Percentiles rank a stretch among this genome's conserved stretches.
Evolutionary conservation across 1,284 basidiomycete genomes (phyloP).

Genomic region (Mycosarcoma mackinlayi): DNA sequence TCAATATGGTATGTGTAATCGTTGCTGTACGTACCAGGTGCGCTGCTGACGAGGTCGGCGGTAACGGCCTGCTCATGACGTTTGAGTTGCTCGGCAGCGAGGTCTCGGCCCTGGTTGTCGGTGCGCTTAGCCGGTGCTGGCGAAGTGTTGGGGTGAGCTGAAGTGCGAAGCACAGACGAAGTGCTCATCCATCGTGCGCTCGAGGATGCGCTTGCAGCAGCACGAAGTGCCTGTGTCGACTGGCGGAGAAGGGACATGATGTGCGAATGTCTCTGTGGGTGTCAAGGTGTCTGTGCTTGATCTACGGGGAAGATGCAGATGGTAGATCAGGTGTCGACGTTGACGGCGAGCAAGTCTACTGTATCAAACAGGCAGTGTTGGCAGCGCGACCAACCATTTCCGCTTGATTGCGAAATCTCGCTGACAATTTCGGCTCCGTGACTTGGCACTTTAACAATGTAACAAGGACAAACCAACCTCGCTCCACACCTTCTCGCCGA

Average conservation of each 20-base stretch:
- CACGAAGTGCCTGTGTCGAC: slow-evolving; percentile 45
- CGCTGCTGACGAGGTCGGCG: slow-evolving; percentile 57
- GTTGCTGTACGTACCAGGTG: slow-evolving; percentile 48
- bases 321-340: neutral
- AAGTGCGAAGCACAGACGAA: slow-evolving; percentile 33
- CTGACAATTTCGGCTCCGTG: slow-evolving; percentile 27
- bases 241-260: slow-evolving; percentile 37
- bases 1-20: too few species aligned
- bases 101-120: slow-evolving; percentile 44
- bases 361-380: neutral
- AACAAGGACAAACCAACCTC: neutral
- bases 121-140: slow-evolving; percentile 34
- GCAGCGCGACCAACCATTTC: slow-evolving; percentile 23
- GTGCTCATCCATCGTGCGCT: slow-evolving; percentile 46
- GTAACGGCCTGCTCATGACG: slow-evolving; percentile 45
- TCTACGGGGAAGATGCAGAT: slow-evolving; percentile 1
- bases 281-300: neutral
- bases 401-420: slow-evolving; percentile 18
- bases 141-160: slow-evolving; percentile 35
- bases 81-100: slow-evolving; percentile 55
- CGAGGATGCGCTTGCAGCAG: slow-evolving; percentile 29
- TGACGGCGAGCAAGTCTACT: neutral
- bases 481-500: slow-evolving; percentile 21
- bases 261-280: slow-evolving; percentile 5
- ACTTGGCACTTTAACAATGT: slow-evolving; percentile 13